Evolutionary conservation across 768 basidiomycete species (phyloP).

Genomic region (Collybiopsis confluens): DNA sequence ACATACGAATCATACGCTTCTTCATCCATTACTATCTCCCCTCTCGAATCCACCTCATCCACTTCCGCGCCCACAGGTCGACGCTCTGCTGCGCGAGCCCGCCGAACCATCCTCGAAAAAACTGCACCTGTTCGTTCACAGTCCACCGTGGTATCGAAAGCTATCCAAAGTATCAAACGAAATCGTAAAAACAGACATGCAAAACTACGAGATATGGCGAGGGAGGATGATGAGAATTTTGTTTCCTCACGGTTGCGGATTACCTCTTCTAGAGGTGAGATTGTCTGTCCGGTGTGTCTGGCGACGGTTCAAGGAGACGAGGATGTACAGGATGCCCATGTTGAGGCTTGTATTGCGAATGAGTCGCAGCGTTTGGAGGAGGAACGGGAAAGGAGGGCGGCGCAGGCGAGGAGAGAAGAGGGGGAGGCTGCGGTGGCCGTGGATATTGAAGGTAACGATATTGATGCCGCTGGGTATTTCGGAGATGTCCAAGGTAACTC

Average conservation of each 20-base stretch:
- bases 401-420: slow-evolving; percentile 27
- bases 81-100: slow-evolving; percentile 42
- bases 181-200: slow-evolving; percentile 64
- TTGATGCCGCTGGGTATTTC: slow-evolving; percentile 34
- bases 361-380: slow-evolving; percentile 41
- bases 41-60: slow-evolving; percentile 9
- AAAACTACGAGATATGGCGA: slow-evolving; percentile 63
- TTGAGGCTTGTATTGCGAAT: slow-evolving; percentile 74
- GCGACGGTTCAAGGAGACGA: slow-evolving; percentile 55
- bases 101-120: slow-evolving; percentile 28
- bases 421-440: slow-evolving; percentile 22
- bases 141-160: slow-evolving; percentile 39
- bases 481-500: slow-evolving; percentile 43
- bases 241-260: slow-evolving; percentile 16
- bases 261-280: slow-evolving; percentile 32
- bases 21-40: slow-evolving; percentile 27
- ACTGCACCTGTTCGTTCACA: slow-evolving; percentile 20
- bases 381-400: slow-evolving; percentile 33
- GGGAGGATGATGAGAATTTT: slow-evolving; percentile 52
- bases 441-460: slow-evolving; percentile 25
- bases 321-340: slow-evolving; percentile 74
- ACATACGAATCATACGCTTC: slow-evolving; percentile 34
- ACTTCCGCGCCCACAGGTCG: slow-evolving; percentile 20
- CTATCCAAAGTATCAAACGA: slow-evolving; percentile 59
- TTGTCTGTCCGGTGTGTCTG: slow-evolving; percentile 70